These are phyloP conservation scores for Gardenia jasminoides DNA, from an alignment of 257 asterid species.

Conservation along the genomic window DNA sequence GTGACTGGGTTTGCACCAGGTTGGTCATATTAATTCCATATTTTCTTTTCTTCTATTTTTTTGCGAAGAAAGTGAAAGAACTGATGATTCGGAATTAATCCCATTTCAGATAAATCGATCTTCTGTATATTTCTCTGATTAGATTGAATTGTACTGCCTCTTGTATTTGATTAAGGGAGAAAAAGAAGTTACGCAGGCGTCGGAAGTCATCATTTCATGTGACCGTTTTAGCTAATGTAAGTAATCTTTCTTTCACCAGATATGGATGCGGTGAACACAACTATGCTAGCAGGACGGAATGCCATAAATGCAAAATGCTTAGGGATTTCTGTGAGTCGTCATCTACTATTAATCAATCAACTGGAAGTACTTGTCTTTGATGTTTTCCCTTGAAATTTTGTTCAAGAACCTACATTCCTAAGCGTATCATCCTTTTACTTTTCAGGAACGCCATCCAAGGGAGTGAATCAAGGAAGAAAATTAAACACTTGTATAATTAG, in stretches of 20 bases:
- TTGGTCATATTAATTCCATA: slow-evolving; percentile 14
- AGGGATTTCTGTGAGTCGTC: slow-evolving; percentile 53
- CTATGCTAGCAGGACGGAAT: slow-evolving; percentile 73
- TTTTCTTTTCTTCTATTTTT: not conserved
- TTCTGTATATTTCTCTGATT: not conserved
- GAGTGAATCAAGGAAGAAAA: slow-evolving; percentile 11
- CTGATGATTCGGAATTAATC: not conserved
- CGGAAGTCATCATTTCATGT: not conserved
- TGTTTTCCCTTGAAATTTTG: not conserved
- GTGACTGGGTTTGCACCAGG: slow-evolving; percentile 90
- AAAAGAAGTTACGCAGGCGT: not conserved
- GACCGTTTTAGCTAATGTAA: not conserved
- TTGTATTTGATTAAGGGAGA: not conserved
- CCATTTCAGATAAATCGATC: not conserved
- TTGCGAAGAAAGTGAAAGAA: not conserved
- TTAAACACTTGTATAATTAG: not conserved
- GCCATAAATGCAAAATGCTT: slow-evolving; percentile 64
- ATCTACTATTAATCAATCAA: not conserved
- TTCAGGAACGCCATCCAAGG: slow-evolving; percentile 17
- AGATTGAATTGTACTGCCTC: not conserved
- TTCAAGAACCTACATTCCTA: slow-evolving; percentile 1
- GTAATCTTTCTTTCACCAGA: slow-evolving; percentile 24
- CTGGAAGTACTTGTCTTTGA: not conserved
- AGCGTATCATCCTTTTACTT: not conserved
- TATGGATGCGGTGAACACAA: slow-evolving; percentile 67